phyloP scores from a whole-genome alignment of 2,329 filamentous ascomycete species.

The Thielaviopsis populi region DNA sequence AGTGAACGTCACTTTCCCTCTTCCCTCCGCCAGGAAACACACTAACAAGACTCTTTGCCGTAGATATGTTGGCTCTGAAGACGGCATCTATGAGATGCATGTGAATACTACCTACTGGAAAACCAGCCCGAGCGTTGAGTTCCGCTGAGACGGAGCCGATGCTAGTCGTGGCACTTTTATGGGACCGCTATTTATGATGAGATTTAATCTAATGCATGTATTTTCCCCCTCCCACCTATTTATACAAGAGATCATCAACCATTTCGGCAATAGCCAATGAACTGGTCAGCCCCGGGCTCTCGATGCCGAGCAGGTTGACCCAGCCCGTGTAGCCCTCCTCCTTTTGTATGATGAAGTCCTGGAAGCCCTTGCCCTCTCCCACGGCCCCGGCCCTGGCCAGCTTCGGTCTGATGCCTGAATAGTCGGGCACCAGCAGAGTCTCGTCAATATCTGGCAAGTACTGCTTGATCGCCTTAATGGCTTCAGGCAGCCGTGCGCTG shows the following conservation, averaged over 20 bases:
- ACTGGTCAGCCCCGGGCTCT: conserved; percentile 84
- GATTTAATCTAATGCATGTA: neutral
- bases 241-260: conserved; percentile 42
- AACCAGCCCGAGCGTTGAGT: conserved; percentile 38
- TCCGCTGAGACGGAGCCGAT: conserved; percentile 28
- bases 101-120: conserved; percentile 50
- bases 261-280: conserved; percentile 70
- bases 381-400: conserved; percentile 45
- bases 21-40: no score
- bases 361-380: conserved; percentile 50
- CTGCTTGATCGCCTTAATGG: conserved; percentile 56
- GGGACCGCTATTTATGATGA: neutral
- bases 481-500: conserved; percentile 44
- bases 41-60: neutral
- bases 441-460: conserved; percentile 66
- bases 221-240: conserved; percentile 16
- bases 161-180: neutral
- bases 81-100: conserved; percentile 61
- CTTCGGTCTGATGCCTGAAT: conserved; percentile 86
- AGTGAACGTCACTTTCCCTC: conserved; percentile 23
- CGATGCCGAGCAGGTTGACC: conserved; percentile 82
- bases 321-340: conserved; percentile 71
- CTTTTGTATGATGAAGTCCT: conserved; percentile 67
- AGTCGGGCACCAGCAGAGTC: conserved; percentile 57
- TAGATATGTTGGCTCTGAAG: conserved; percentile 50